phyloP scores from a whole-genome alignment of 2,329 filamentous ascomycete genomes.

The Acrocalymma vagum region DNA sequence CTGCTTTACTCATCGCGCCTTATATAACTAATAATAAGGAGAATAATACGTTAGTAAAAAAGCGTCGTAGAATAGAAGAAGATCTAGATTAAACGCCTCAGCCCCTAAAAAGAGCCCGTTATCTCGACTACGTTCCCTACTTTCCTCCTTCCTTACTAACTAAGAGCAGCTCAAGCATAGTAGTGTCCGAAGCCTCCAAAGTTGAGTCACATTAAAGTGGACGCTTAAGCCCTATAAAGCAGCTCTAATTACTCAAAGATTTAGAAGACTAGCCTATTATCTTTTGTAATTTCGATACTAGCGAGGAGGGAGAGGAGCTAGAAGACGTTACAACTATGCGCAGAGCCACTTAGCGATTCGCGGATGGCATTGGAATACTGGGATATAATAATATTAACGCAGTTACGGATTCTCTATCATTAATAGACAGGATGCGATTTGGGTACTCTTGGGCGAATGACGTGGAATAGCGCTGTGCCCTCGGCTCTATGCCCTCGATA shows the following conservation, averaged over 20 bases:
- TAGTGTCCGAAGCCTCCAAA: constrained; percentile 10
- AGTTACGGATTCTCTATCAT: no score
- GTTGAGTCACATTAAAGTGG: constrained; percentile 16
- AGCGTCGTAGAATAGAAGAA: constrained; percentile 3
- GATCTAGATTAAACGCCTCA: constrained; percentile 9
- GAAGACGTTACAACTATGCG: no score
- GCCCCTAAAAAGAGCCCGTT: constrained; percentile 12
- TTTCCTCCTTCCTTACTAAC: constrained; percentile 8
- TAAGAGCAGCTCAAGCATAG: constrained; percentile 14
- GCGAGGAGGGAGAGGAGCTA: constrained; percentile 13
- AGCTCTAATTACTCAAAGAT: constrained; percentile 17
- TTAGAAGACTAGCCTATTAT: constrained; percentile 15
- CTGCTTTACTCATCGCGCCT: background rate
- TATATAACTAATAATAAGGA: constrained; percentile 3
- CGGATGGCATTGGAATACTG: no score
- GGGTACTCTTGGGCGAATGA: no score
- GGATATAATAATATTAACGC: no score
- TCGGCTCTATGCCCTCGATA: no score
- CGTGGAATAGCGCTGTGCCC: no score
- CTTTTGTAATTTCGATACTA: constrained; percentile 18
- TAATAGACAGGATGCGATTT: no score
- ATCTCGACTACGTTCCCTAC: constrained; percentile 8
- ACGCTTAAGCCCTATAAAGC: constrained; percentile 13
- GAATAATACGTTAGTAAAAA: constrained; percentile 1
- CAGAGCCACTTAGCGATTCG: no score